These are phyloP conservation scores for Gloeophyllum trabeum DNA, from an alignment of 768 basidiomycete genomes.

Conservation along the genomic window DNA sequence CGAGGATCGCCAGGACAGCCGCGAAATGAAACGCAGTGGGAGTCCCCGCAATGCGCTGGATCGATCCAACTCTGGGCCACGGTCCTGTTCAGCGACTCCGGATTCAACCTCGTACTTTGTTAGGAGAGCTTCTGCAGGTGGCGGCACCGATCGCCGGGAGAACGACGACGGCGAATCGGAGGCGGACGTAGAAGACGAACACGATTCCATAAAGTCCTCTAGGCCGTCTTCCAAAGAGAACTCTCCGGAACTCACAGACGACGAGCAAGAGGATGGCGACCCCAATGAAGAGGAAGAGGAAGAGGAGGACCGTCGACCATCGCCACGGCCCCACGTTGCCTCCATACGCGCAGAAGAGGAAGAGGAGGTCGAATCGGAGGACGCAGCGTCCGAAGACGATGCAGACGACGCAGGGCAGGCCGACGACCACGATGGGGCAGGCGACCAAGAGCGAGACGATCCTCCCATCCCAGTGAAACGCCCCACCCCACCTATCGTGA, in stretches of 20 bases:
- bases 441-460: constrained; percentile 4
- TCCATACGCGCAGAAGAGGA: constrained; percentile 17
- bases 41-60: too few species aligned
- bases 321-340: too few species aligned
- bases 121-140: too few species aligned
- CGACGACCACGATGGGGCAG: constrained; percentile 2
- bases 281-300: constrained; percentile 13
- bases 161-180: constrained; percentile 13
- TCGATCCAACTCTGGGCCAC: too few species aligned
- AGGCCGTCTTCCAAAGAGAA: constrained; percentile 16
- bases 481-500: not conserved
- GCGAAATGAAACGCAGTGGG: too few species aligned
- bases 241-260: constrained; percentile 18
- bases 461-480: constrained; percentile 15
- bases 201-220: not conserved
- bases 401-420: not conserved
- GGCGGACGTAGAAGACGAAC: not conserved
- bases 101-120: too few species aligned
- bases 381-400: constrained; percentile 9
- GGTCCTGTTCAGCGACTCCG: too few species aligned
- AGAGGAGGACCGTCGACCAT: constrained; percentile 11
- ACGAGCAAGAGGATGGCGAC: constrained; percentile 35
- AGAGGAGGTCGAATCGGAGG: constrained; percentile 21
- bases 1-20: not conserved
- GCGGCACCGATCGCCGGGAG: constrained; percentile 10